Percentiles rank a stretch among this genome's conserved stretches.
Evolutionary conservation across 176 grass and related monocot genomes (phyloP).

Genomic region (Phoenix dactylifera): DNA sequence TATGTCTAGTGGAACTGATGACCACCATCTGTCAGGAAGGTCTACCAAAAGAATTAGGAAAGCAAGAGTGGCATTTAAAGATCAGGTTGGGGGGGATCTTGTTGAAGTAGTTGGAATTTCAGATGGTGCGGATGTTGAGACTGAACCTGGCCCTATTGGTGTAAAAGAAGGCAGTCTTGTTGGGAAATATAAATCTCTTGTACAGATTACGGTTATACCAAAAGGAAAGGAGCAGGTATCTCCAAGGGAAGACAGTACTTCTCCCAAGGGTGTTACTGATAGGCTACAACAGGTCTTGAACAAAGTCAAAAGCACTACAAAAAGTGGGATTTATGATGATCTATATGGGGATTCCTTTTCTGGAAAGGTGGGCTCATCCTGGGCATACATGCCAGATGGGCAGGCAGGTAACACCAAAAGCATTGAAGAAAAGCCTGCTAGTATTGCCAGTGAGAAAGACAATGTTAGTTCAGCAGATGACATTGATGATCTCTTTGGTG

Average conservation of each 20-base stretch:
- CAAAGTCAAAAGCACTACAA: slow-evolving; percentile 67
- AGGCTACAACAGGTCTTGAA: slow-evolving; percentile 63
- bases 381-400: slow-evolving; percentile 58
- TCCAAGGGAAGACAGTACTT: slow-evolving; percentile 28
- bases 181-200: slow-evolving; percentile 93
- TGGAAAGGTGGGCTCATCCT: slow-evolving; percentile 49
- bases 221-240: slow-evolving; percentile 68
- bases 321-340: slow-evolving; percentile 67
- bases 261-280: slow-evolving; percentile 57
- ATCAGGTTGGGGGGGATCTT: slow-evolving; percentile 61
- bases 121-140: slow-evolving; percentile 85
- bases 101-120: slow-evolving; percentile 93
- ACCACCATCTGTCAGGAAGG: slow-evolving; percentile 26
- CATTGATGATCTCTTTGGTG: slow-evolving; percentile 80
- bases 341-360: slow-evolving; percentile 63
- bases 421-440: slow-evolving; percentile 24
- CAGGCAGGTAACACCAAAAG: slow-evolving; percentile 17
- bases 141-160: slow-evolving; percentile 77
- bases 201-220: slow-evolving; percentile 87
- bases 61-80: slow-evolving; percentile 60
- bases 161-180: slow-evolving; percentile 96
- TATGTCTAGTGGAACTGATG: slow-evolving; percentile 24
- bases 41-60: slow-evolving; percentile 62
- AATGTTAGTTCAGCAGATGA: slow-evolving; percentile 43
- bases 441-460: slow-evolving; percentile 13